A percentile compares a stretch with the other conserved stretches of the same genome.
Conservation (phyloP, 192 early-diverging fungal species). For the Podila clonocystis region DNA sequence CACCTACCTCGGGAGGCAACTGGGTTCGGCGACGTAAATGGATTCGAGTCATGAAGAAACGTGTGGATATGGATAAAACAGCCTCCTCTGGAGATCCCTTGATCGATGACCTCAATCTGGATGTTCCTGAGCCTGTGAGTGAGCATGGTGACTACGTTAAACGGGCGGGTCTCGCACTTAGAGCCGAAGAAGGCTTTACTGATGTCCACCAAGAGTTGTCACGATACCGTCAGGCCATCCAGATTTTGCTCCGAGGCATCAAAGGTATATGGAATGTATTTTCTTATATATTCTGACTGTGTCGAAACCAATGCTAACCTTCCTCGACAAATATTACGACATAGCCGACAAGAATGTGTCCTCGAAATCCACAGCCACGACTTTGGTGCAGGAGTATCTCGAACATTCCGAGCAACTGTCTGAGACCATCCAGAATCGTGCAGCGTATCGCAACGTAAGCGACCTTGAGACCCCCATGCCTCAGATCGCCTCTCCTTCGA, state of each 20-base stretch:
- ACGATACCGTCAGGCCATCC: conserved; percentile 67
- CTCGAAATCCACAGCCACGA: conserved; percentile 60
- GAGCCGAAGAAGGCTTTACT: conserved; percentile 24
- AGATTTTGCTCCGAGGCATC: conserved; percentile 69
- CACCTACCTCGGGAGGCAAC: conserved; percentile 56
- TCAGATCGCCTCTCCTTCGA: conserved; percentile 38
- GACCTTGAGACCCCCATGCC: conserved; percentile 51
- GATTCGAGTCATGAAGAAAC: conserved; percentile 81
- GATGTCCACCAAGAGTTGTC: conserved; percentile 50
- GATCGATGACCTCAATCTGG: too few species aligned
- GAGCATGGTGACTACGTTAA: conserved; percentile 35
- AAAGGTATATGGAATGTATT: conserved; percentile 55
- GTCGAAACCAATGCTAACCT: not conserved
- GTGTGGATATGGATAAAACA: conserved; percentile 52
- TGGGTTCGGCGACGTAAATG: conserved; percentile 79
- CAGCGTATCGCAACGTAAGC: not conserved
- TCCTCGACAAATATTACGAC: not conserved
- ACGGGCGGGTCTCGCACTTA: conserved; percentile 22
- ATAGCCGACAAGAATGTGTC: conserved; percentile 64
- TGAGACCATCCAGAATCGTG: conserved; percentile 23
- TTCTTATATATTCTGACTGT: too few species aligned
- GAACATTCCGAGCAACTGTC: conserved; percentile 63
- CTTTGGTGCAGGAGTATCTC: conserved; percentile 56
- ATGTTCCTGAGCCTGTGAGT: not conserved
- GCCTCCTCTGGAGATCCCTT: not conserved